These are phyloP conservation scores for Polytrichum commune DNA, from an alignment of 225 moss, liverwort and hornwort genomes.

Conservation along the genomic window DNA sequence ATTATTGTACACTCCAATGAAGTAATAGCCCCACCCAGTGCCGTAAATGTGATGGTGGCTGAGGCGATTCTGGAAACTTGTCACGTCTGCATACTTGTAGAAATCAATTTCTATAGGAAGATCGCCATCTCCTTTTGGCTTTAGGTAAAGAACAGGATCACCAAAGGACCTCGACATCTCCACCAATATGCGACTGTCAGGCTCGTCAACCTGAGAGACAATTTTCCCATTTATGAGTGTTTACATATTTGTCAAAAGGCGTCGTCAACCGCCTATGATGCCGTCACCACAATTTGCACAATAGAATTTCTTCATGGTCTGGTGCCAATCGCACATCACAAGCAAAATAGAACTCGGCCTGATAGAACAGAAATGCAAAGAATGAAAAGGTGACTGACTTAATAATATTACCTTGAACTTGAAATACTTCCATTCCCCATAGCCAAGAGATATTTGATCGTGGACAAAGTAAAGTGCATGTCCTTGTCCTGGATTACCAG, in stretches of 20 bases:
- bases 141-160: conserved; percentile 10
- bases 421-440: conserved; percentile 17
- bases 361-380: too few species aligned
- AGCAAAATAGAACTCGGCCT: too few species aligned
- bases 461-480: too few species aligned
- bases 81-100: background rate
- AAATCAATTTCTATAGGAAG: conserved; percentile 10
- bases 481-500: too few species aligned
- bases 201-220: background rate
- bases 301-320: too few species aligned
- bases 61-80: conserved; percentile 13
- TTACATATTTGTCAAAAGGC: too few species aligned
- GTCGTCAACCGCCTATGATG: too few species aligned
- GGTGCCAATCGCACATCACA: too few species aligned
- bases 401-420: background rate
- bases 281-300: too few species aligned
- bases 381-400: too few species aligned
- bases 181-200: conserved; percentile 10
- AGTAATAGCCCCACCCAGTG: conserved; percentile 1
- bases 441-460: background rate
- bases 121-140: background rate
- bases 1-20: conserved; percentile 13
- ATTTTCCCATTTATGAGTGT: too few species aligned
- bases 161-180: conserved; percentile 10
- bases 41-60: conserved; percentile 12